A percentile compares a stretch with the other conserved stretches of the same genome.
Evolutionary conservation across 192 early-diverging fungal species (phyloP).

Genomic region (Backusella tuberculispora): DNA sequence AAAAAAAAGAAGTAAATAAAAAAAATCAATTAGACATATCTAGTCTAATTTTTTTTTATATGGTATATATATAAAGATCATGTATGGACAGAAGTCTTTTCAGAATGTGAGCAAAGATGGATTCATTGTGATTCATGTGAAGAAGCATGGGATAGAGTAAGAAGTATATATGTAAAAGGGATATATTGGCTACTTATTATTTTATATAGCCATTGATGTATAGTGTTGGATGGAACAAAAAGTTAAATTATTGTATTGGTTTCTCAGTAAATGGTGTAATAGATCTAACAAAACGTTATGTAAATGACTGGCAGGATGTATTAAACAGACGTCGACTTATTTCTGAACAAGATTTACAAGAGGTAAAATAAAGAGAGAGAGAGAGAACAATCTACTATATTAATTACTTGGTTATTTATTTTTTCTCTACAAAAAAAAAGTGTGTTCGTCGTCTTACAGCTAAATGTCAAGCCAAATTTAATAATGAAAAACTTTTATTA

Average conservation of each 20-base stretch:
- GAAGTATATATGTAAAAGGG: not conserved
- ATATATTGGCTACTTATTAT: not conserved
- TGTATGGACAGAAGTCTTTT: conserved; percentile 61
- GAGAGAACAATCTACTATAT: not conserved
- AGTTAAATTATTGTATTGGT: conserved; percentile 50
- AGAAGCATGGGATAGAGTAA: conserved; percentile 56
- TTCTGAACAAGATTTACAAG: conserved; percentile 8
- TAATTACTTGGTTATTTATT: not conserved
- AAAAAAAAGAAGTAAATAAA: not conserved
- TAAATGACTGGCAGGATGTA: conserved; percentile 37
- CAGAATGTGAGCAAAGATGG: conserved; percentile 52
- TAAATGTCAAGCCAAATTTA: not conserved
- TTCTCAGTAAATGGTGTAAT: conserved; percentile 50
- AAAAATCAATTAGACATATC: not conserved
- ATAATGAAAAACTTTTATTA: not conserved
- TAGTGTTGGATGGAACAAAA: conserved; percentile 57
- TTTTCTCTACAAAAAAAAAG: not conserved
- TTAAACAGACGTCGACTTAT: conserved; percentile 38
- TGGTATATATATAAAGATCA: conserved; percentile 41
- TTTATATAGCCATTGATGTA: conserved; percentile 50
- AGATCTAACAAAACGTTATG: conserved; percentile 57
- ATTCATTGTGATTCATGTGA: conserved; percentile 61
- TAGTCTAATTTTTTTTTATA: too few relatives aligned
- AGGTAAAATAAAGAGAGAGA: not conserved
- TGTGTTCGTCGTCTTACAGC: not conserved